A percentile compares a stretch with the other conserved stretches of the same genome.
Conservation (phyloP, 2,329 filamentous ascomycete species). For the Kalaharituber pfeilii region DNA sequence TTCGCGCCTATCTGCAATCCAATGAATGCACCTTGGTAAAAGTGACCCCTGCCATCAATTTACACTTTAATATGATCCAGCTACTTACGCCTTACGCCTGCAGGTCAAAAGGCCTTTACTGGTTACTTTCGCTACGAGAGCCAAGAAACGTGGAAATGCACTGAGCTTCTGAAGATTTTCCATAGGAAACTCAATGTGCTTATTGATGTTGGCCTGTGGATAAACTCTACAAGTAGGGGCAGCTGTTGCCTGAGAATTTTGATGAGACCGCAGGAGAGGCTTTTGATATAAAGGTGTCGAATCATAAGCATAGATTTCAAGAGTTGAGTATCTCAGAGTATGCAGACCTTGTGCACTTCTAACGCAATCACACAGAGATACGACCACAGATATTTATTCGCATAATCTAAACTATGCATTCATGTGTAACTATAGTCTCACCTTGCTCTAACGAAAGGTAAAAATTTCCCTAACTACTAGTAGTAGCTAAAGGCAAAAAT, state of each 20-base stretch:
- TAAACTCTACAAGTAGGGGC: constrained; percentile 88
- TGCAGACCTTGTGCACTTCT: no score
- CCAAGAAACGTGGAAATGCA: constrained; percentile 59
- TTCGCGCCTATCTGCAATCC: constrained; percentile 88
- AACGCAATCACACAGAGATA: no score
- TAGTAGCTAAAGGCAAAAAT: no score
- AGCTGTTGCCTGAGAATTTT: constrained; percentile 88
- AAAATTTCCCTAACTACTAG: no score
- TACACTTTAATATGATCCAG: no score
- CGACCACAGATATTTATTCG: no score
- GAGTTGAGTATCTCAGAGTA: no score
- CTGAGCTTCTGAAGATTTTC: constrained; percentile 66
- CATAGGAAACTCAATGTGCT: constrained; percentile 49
- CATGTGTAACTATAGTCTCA: no score
- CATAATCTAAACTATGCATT: no score
- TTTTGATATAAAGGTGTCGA: constrained; percentile 48
- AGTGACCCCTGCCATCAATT: no score
- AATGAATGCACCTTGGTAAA: constrained; percentile 71
- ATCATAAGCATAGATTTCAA: constrained; percentile 66
- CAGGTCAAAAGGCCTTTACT: constrained; percentile 62
- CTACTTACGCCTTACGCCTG: no score
- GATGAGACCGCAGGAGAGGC: constrained; percentile 61
- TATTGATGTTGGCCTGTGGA: constrained; percentile 50
- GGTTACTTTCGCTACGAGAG: constrained; percentile 72
- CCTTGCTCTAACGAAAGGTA: no score